Percentiles rank a stretch among this genome's conserved stretches.
These are phyloP conservation scores for Gynochthodes officinalis DNA, from an alignment of 257 asterid genomes.

Conservation along the genomic window DNA sequence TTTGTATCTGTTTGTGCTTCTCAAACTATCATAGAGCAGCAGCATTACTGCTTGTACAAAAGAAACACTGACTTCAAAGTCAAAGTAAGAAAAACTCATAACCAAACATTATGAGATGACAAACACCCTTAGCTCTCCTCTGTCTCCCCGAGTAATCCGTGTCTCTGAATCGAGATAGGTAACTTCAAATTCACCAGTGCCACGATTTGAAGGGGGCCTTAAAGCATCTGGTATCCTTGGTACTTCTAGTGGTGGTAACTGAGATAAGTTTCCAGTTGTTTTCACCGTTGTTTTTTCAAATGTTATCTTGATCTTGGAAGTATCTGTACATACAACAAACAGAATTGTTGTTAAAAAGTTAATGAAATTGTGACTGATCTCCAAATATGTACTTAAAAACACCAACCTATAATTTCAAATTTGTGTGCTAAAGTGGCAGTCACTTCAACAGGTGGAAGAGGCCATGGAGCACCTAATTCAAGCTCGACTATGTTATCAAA, in stretches of 20 bases:
- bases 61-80: not conserved
- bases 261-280: conserved; percentile 72
- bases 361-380: not conserved
- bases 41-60: not conserved
- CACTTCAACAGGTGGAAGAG: conserved; percentile 68
- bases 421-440: conserved; percentile 98
- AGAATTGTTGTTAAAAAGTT: not conserved
- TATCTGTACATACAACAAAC: conserved; percentile 37
- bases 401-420: conserved; percentile 69
- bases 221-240: conserved; percentile 73
- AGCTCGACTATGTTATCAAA: conserved; percentile 94
- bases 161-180: conserved; percentile 72
- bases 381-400: not conserved
- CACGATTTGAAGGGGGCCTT: conserved; percentile 72
- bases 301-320: conserved; percentile 55
- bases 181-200: conserved; percentile 84
- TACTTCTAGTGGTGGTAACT: conserved; percentile 76
- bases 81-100: not conserved
- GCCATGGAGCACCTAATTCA: conserved; percentile 91
- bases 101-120: conserved; percentile 48
- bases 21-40: not conserved
- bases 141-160: conserved; percentile 77
- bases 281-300: conserved; percentile 87
- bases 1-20: not conserved
- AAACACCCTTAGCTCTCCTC: conserved; percentile 86